Percentiles rank a stretch among this genome's conserved stretches.
Evolutionary conservation across 2,329 filamentous ascomycete genomes (phyloP).

Genomic region (Epichloe glyceriae): DNA sequence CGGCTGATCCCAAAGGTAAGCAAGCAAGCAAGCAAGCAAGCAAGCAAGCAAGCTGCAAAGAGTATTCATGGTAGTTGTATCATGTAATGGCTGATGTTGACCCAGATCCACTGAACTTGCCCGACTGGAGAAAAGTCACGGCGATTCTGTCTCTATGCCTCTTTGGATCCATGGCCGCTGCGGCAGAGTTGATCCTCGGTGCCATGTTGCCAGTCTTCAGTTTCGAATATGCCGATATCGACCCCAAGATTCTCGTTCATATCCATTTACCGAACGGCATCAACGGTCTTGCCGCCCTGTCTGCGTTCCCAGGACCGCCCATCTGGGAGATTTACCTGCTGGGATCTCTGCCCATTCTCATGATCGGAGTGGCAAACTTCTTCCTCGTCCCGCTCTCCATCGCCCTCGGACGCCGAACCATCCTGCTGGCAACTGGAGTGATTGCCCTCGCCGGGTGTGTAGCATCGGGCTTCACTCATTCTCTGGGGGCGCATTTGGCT

Average conservation of each 20-base stretch:
- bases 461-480: not conserved
- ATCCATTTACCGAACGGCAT: not conserved
- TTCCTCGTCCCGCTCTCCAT: slow-evolving; percentile 2
- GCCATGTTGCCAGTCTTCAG: slow-evolving; percentile 1
- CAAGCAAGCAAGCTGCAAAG: not conserved
- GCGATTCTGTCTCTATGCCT: not conserved
- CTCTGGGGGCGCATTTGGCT: not conserved
- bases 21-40: not conserved
- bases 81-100: not conserved
- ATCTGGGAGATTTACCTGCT: slow-evolving; percentile 3
- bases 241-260: not conserved
- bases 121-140: not conserved
- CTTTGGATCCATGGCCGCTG: slow-evolving; percentile 2
- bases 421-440: not conserved
- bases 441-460: slow-evolving; percentile 1
- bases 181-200: slow-evolving; percentile 2
- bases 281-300: slow-evolving; percentile 1
- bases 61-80: not conserved
- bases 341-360: not conserved
- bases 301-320: not conserved
- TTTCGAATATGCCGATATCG: slow-evolving; percentile 2
- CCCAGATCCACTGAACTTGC: slow-evolving; percentile 1
- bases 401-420: not conserved
- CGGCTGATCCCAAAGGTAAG: slow-evolving; percentile 1
- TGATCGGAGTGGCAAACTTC: slow-evolving; percentile 1